phyloP scores from a whole-genome alignment of 345 rosid species.

The Trapa bicornis region DNA sequence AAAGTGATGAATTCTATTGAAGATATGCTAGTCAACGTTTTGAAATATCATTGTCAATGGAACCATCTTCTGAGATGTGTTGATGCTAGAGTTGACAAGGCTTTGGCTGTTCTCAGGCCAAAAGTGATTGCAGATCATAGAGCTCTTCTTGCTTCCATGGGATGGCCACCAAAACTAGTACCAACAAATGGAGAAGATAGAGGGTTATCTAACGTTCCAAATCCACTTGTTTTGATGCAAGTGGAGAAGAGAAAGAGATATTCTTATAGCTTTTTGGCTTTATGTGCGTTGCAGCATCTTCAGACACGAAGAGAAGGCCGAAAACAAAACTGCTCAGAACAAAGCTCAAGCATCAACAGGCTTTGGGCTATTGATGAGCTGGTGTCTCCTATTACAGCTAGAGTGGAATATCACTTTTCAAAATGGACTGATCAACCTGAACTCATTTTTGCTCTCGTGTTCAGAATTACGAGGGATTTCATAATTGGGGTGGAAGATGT shows the following conservation, averaged over 20 bases:
- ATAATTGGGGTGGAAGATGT: slow-evolving; percentile 51
- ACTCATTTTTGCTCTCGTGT: slow-evolving; percentile 45
- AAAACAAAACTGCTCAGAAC: slow-evolving; percentile 16
- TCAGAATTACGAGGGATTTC: slow-evolving; percentile 52
- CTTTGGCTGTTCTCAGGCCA: slow-evolving; percentile 44
- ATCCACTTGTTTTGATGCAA: slow-evolving; percentile 51
- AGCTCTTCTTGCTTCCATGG: slow-evolving; percentile 58
- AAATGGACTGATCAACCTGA: slow-evolving; percentile 62
- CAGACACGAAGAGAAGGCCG: slow-evolving; percentile 44
- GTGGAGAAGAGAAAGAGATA: slow-evolving; percentile 40
- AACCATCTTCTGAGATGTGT: slow-evolving; percentile 43
- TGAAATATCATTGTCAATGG: slow-evolving; percentile 42
- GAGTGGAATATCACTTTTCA: slow-evolving; percentile 65
- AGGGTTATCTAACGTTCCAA: slow-evolving; percentile 28
- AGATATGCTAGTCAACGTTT: slow-evolving; percentile 28
- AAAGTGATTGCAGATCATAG: slow-evolving; percentile 62
- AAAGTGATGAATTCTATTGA: slow-evolving; percentile 43
- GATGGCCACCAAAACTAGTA: slow-evolving; percentile 70
- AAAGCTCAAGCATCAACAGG: slow-evolving; percentile 2
- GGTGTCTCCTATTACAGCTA: slow-evolving; percentile 46
- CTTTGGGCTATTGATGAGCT: slow-evolving; percentile 53
- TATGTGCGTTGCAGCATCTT: slow-evolving; percentile 57
- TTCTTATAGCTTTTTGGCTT: slow-evolving; percentile 49
- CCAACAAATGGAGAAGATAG: slow-evolving; percentile 24
- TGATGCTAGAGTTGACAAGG: slow-evolving; percentile 53